These are phyloP conservation scores for Tephrocybe sp. DNA, from an alignment of 768 basidiomycete genomes.

Conservation along the genomic window DNA sequence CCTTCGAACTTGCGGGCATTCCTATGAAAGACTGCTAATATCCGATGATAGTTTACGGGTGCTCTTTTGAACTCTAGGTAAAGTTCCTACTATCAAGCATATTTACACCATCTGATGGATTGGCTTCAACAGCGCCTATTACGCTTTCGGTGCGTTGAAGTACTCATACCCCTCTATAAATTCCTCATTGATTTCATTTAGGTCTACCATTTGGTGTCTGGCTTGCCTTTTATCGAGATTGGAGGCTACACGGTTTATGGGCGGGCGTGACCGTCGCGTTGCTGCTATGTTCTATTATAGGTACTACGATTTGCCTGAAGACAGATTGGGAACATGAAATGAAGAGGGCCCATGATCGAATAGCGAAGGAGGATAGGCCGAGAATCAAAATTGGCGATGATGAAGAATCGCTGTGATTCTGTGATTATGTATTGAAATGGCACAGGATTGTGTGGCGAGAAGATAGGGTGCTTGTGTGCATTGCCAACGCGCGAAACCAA, in stretches of 20 bases:
- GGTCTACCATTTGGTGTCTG: conserved; percentile 3
- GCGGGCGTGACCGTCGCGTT: conserved; percentile 1
- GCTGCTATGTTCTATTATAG: neutral
- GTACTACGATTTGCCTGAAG: neutral
- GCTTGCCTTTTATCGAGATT: conserved; percentile 1
- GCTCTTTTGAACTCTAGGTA: conserved; percentile 75
- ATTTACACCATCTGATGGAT: neutral
- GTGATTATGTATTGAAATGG: no score
- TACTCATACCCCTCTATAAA: neutral
- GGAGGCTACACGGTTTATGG: neutral
- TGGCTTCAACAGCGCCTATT: neutral
- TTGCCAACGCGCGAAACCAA: no score
- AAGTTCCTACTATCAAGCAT: conserved; percentile 17
- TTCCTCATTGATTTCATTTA: neutral
- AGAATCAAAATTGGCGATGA: neutral
- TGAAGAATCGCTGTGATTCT: neutral
- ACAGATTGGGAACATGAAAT: neutral
- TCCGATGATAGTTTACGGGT: conserved; percentile 49
- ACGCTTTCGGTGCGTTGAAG: conserved; percentile 18
- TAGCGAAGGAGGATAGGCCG: neutral
- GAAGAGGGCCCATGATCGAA: neutral
- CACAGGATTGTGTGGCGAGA: no score
- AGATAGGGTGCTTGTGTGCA: no score
- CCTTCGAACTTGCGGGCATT: neutral
- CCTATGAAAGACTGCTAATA: neutral